Evolutionary conservation across 352 stramenopile species (phyloP).

Genomic region (Pythium chondricola): DNA sequence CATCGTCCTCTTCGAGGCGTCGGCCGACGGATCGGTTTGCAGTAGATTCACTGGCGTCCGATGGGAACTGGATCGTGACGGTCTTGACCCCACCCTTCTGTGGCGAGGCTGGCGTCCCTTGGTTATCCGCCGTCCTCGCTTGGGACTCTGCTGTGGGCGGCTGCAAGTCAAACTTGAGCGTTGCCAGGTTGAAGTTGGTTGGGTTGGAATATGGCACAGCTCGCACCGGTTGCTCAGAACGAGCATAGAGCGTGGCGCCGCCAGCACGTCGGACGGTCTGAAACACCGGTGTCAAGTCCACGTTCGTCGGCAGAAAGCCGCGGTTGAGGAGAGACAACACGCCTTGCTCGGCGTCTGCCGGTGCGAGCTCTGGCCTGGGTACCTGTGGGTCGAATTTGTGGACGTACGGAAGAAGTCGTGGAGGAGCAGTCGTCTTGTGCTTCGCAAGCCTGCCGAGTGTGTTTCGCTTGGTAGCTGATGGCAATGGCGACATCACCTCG

Average conservation of each 20-base stretch:
- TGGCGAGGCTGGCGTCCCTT: neutral
- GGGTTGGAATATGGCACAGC: conserved; percentile 51
- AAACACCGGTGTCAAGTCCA: conserved; percentile 66
- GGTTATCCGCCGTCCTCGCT: neutral
- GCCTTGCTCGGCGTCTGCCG: conserved; percentile 52
- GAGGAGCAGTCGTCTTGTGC: conserved; percentile 48
- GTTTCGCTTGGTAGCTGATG: neutral
- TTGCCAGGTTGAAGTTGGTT: conserved; percentile 63
- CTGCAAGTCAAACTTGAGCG: conserved; percentile 72
- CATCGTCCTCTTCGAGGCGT: neutral
- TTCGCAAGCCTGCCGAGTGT: conserved; percentile 35
- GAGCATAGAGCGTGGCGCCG: conserved; percentile 48
- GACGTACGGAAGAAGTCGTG: conserved; percentile 59
- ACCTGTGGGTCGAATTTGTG: conserved; percentile 59
- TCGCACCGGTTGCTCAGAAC: conserved; percentile 39
- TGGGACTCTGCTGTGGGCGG: neutral
- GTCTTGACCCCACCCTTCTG: conserved; percentile 7
- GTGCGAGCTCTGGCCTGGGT: conserved; percentile 40
- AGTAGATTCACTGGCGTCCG: neutral
- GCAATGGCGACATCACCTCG: neutral
- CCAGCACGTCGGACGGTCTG: conserved; percentile 48
- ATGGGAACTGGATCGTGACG: conserved; percentile 15
- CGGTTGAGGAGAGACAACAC: conserved; percentile 67
- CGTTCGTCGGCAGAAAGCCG: conserved; percentile 52
- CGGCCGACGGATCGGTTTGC: neutral